These are phyloP conservation scores for Iris pallida DNA, from an alignment of 116 monocot genomes.

Conservation along the genomic window DNA sequence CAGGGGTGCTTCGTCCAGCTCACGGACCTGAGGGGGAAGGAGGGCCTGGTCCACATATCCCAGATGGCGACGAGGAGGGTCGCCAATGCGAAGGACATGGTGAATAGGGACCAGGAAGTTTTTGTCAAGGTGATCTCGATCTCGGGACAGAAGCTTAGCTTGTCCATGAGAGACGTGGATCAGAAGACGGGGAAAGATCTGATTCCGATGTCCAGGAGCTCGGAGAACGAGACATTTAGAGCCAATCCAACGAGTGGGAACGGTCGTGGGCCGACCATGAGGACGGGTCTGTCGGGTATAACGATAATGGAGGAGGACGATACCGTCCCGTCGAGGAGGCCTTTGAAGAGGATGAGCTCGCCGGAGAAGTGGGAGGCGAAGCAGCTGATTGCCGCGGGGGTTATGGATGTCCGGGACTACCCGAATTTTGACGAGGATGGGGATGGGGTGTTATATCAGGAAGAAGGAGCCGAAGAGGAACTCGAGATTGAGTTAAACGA, in stretches of 20 bases:
- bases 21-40: constrained; percentile 55
- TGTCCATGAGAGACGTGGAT: constrained; percentile 93
- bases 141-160: constrained; percentile 79
- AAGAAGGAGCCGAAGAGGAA: constrained; percentile 84
- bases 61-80: constrained; percentile 67
- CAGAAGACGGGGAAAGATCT: constrained; percentile 89
- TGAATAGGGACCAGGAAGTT: constrained; percentile 87
- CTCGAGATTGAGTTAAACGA: constrained; percentile 88
- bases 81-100: constrained; percentile 61
- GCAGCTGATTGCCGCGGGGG: constrained; percentile 73
- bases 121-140: constrained; percentile 90
- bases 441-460: constrained; percentile 71
- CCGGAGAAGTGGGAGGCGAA: constrained; percentile 90
- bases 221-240: constrained; percentile 55
- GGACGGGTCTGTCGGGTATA: constrained; percentile 83
- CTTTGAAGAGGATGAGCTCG: constrained; percentile 85
- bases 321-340: constrained; percentile 40
- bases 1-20: constrained; percentile 88
- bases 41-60: constrained; percentile 84
- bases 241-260: constrained; percentile 58
- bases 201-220: constrained; percentile 55
- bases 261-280: constrained; percentile 21
- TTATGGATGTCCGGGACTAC: constrained; percentile 49
- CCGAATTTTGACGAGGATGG: constrained; percentile 79
- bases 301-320: constrained; percentile 62